Percentiles rank a stretch among this genome's conserved stretches.
These are phyloP conservation scores for Pterocarpus macrocarpus DNA, from an alignment of 306 rosid genomes.

Conservation along the genomic window DNA sequence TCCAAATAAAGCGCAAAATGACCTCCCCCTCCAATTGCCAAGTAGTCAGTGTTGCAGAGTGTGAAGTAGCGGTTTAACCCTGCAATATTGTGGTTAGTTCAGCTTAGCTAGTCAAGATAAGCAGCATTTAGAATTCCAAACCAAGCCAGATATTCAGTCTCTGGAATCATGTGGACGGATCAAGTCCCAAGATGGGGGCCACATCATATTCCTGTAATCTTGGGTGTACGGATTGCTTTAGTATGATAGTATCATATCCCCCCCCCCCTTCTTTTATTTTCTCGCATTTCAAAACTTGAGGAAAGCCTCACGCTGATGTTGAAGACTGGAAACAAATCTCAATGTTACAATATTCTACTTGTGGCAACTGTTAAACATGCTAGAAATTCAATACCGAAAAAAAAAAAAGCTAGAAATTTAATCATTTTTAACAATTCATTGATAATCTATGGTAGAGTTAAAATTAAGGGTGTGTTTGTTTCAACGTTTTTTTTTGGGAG, in stretches of 20 bases:
- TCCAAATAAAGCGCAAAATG: conserved; percentile 92
- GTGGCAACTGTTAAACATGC: conserved; percentile 19
- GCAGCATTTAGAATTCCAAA: conserved; percentile 31
- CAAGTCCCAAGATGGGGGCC: not conserved
- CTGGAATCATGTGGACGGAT: conserved; percentile 11
- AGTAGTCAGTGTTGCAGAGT: conserved; percentile 70
- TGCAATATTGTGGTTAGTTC: conserved; percentile 51
- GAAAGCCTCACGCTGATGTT: not conserved
- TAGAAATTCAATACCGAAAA: not conserved
- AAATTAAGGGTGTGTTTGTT: too few relatives aligned
- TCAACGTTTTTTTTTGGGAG: too few relatives aligned
- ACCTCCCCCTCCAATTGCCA: conserved; percentile 92
- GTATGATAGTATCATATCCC: too few relatives aligned
- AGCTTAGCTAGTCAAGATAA: conserved; percentile 22
- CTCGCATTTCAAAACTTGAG: not conserved
- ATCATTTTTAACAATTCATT: not conserved
- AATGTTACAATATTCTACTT: conserved; percentile 13
- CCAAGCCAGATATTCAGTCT: conserved; percentile 15
- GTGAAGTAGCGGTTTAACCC: conserved; percentile 92
- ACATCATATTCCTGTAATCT: not conserved
- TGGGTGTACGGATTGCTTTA: not conserved
- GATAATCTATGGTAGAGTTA: too few relatives aligned
- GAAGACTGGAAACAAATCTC: conserved; percentile 4
- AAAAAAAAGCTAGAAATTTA: not conserved
- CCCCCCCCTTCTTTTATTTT: too few relatives aligned